Percentiles rank a stretch among this genome's conserved stretches.
Evolutionary conservation across 495 filamentous ascomycete genomes (phyloP).

Genomic region (Lasiosphaeriaceae sp.): DNA sequence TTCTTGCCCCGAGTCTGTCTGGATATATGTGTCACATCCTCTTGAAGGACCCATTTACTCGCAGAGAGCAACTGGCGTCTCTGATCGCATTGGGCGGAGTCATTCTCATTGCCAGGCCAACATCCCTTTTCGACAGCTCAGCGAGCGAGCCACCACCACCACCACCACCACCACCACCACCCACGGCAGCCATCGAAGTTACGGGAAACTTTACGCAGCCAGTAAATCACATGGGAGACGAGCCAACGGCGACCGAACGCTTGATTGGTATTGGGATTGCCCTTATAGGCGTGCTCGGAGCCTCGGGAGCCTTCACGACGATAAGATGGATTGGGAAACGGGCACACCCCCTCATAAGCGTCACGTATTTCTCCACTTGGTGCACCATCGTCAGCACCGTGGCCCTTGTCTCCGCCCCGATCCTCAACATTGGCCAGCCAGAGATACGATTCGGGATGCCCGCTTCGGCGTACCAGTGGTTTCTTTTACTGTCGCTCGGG

Average conservation of each 20-base stretch:
- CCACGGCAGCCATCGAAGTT: neutral
- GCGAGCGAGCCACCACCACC: neutral
- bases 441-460: constrained; percentile 63
- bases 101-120: constrained; percentile 76
- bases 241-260: constrained; percentile 61
- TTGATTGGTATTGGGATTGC: constrained; percentile 68
- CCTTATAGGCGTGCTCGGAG: constrained; percentile 76
- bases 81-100: constrained; percentile 77
- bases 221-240: constrained; percentile 23
- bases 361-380: constrained; percentile 79
- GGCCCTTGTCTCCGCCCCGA: constrained; percentile 49
- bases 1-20: constrained; percentile 77
- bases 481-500: constrained; percentile 63
- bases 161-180: neutral
- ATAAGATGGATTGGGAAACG: constrained; percentile 83
- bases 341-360: constrained; percentile 78
- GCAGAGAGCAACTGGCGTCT: constrained; percentile 70
- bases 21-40: constrained; percentile 79
- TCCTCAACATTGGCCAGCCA: constrained; percentile 42
- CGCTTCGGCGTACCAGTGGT: constrained; percentile 60
- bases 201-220: too few species aligned
- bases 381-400: constrained; percentile 62
- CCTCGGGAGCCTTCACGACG: constrained; percentile 69
- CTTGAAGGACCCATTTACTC: constrained; percentile 72
- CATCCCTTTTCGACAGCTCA: constrained; percentile 48